These are phyloP conservation scores for Hericium rajendrae DNA, from an alignment of 768 basidiomycete genomes.

Conservation along the genomic window DNA sequence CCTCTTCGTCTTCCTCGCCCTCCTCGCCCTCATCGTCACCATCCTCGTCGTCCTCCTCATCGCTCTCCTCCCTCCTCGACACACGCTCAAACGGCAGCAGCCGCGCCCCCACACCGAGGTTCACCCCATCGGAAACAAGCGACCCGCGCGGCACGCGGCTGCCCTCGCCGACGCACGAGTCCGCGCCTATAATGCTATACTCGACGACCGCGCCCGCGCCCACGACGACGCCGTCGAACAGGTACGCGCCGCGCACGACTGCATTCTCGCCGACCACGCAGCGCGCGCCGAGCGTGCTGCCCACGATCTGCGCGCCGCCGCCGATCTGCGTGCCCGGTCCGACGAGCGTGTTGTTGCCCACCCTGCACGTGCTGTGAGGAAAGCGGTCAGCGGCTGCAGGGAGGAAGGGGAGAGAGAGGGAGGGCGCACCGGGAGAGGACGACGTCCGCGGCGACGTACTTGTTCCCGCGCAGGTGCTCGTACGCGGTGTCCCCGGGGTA, in stretches of 20 bases:
- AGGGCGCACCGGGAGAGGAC: slow-evolving; percentile 65
- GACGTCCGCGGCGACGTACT: slow-evolving; percentile 73
- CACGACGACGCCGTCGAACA: slow-evolving; percentile 71
- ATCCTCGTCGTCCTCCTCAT: slow-evolving; percentile 31
- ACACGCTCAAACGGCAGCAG: slow-evolving; percentile 66
- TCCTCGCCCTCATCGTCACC: slow-evolving; percentile 58
- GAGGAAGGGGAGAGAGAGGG: background rate
- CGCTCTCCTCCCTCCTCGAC: slow-evolving; percentile 25
- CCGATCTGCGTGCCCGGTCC: slow-evolving; percentile 65
- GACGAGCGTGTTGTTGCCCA: slow-evolving; percentile 76
- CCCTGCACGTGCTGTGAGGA: slow-evolving; percentile 63
- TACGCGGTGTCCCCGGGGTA: slow-evolving; percentile 76
- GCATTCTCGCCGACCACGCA: slow-evolving; percentile 67
- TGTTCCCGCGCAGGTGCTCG: slow-evolving; percentile 80
- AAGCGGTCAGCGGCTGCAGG: background rate
- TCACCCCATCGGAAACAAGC: slow-evolving; percentile 74
- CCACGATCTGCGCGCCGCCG: slow-evolving; percentile 54
- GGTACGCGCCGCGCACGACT: slow-evolving; percentile 64
- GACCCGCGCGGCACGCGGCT: slow-evolving; percentile 65
- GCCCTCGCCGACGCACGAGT: slow-evolving; percentile 61
- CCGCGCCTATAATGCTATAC: slow-evolving; percentile 72
- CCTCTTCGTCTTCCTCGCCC: slow-evolving; percentile 27
- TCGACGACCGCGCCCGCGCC: slow-evolving; percentile 65
- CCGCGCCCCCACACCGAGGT: slow-evolving; percentile 61
- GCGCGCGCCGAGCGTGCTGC: slow-evolving; percentile 72